Evolutionary conservation across 257 asterid genomes (phyloP).

Genomic region (Echites panduratus): DNA sequence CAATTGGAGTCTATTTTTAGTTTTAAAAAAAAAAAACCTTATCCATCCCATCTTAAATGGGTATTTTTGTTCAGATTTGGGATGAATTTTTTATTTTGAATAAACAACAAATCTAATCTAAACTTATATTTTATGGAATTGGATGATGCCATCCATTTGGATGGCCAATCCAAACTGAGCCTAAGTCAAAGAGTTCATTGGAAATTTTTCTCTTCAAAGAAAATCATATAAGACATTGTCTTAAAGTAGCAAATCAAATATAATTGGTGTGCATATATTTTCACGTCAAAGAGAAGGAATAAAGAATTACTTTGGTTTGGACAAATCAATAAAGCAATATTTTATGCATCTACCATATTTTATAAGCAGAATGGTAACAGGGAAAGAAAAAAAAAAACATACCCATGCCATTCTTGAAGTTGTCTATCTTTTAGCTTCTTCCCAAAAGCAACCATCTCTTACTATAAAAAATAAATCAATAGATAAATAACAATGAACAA

Average conservation of each 20-base stretch:
- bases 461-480: conserved; percentile 24
- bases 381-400: conserved; percentile 13
- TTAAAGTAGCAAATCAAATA: neutral
- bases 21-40: too few species aligned
- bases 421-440: conserved; percentile 85
- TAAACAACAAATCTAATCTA: too few species aligned
- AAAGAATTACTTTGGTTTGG: neutral
- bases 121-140: too few species aligned
- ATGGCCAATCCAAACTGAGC: too few species aligned
- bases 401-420: conserved; percentile 92
- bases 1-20: too few species aligned
- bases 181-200: neutral
- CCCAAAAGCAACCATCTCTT: conserved; percentile 85
- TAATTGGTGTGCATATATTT: neutral
- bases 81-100: too few species aligned
- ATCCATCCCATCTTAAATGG: too few species aligned
- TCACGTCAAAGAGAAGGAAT: neutral
- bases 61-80: too few species aligned
- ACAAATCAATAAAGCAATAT: neutral
- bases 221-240: neutral
- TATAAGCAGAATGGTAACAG: too few species aligned
- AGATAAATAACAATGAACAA: neutral
- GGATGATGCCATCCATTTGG: too few species aligned
- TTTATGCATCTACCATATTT: neutral
- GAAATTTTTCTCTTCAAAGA: neutral